Base-by-base conservation (phyloP, 2,329 filamentous ascomycete species). In the Aspergillus phoenicis region DNA sequence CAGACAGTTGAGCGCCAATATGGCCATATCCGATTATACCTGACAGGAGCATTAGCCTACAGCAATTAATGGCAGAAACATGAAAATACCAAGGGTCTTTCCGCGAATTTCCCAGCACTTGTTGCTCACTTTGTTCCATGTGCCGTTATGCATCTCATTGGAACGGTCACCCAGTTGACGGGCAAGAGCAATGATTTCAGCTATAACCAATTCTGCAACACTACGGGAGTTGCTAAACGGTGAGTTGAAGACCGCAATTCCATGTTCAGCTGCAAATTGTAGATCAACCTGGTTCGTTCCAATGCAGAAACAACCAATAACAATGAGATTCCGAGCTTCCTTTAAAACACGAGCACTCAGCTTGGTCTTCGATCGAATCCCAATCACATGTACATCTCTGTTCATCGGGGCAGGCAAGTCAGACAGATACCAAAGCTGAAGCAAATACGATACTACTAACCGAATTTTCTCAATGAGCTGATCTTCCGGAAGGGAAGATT, bases 51-150 rank as follows among this genome's bases (percentile, higher is more conserved):
- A 68, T 70, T 39, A 68, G 63, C 58, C 20, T 43, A 24, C 8
- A 17, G 26, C 51, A 60, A 33, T 62, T 33, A 11, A 45, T 36
- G 49, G 36, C 20, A 24, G 54, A 24, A 48, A 26, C 24, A 56
- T 43, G 13, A 33, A 62, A 81, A 62, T 79, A 87, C 90, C 95
- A 57, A 99, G 84, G 47, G 94, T 98, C 84, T 99, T 99, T 76
- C 95, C 95, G 71, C 95, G 89, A 71, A 98, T 93, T 78, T 99
- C 95, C 95, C 95, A 98, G 85, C 95, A 99, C 74, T 91, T 93
- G 71, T 86, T 85, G 82, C 93, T 97, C 72, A 98, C 93, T 82
- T 99, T 99, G 80, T 98, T 98, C 95, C 95, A 99, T 47, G 87
- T 92, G 60, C 95, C 95, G 60, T 86, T 86, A 83, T 99, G 95